Base-by-base conservation (phyloP, 1,284 basidiomycete species). In the Leccinum angustisporum region DNA sequence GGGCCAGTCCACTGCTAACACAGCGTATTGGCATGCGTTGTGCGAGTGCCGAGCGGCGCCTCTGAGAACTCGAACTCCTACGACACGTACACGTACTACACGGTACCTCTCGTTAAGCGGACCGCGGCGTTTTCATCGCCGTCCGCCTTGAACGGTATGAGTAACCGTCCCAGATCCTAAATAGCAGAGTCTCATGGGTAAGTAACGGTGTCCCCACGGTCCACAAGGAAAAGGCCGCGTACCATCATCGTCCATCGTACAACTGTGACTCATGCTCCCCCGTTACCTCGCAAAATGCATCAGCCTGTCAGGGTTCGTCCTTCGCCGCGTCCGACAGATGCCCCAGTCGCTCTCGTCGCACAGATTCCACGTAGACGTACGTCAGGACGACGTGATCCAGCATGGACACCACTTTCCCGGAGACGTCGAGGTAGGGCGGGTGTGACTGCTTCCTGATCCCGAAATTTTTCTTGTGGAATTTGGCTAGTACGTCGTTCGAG, bases 331-430 rank as follows among this genome's bases (percentile, higher is more conserved):
- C 53, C n/a, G 58, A 59, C 16, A 51, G 9, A 51, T 68, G 61
- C 18, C 65, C 67, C 5, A 65, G 66, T 52, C 68, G 62, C 27
- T 73, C 62, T 38, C 61, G 70, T 9, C 70, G 70, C 52, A 70
- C 31, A 11, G 59, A 65, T 58, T 73, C 71, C 36, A 63, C 68
- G 18, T 70, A 72, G 7, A 73, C 18, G 31, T 62, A 70, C 2
- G 71, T 73, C 38, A 73, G 53, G 48, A 73, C 58, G 57, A 70
- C 56, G 14, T 73, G 67, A 43, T 70, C 69, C 52, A 73, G 25
- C 66, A 70, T 73, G 8, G 48, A 30, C 10, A 56, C 8, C 50
- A 66, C 63, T 21, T 50, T 60, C 0, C 57, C 40, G 34, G 69
- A 73, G 36, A 70, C 54, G 5, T 67, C 56, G 0, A 70, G 68